phyloP scores from a whole-genome alignment of 805 yeast genomes.

The Candida ascalaphidarum region DNA sequence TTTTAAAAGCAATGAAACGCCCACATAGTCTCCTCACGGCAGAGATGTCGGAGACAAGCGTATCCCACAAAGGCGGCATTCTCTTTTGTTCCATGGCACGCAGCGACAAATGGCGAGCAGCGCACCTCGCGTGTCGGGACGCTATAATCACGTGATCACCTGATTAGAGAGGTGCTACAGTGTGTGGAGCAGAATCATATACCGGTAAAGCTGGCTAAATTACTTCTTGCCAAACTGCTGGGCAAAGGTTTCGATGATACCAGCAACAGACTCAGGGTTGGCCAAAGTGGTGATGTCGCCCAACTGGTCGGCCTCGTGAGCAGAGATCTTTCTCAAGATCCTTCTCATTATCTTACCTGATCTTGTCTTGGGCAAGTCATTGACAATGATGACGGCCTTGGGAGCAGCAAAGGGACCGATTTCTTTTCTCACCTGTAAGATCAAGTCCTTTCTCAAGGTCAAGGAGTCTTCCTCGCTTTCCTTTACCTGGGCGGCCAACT shows the following conservation, averaged over 20 bases:
- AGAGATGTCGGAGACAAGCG: background rate
- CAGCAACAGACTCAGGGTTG: conserved; percentile 66
- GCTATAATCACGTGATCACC: background rate
- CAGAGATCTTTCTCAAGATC: conserved; percentile 67
- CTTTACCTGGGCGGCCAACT: conserved; percentile 17
- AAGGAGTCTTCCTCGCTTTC: conserved; percentile 36
- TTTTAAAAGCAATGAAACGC: conserved; percentile 26
- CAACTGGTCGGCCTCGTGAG: conserved; percentile 71
- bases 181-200: background rate
- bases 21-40: background rate
- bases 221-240: conserved; percentile 35
- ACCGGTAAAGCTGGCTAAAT: background rate
- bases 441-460: conserved; percentile 52
- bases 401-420: conserved; percentile 88
- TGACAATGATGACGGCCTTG: conserved; percentile 60
- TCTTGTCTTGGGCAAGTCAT: conserved; percentile 79
- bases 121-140: background rate
- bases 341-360: conserved; percentile 86
- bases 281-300: conserved; percentile 76
- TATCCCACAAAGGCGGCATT: background rate
- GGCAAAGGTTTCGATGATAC: conserved; percentile 41
- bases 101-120: too few species aligned
- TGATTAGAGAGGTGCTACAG: background rate
- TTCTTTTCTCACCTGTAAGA: conserved; percentile 65
- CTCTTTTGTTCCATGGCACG: background rate